phyloP scores from a whole-genome alignment of 75 land plant genomes.

The Sequoiadendron giganteum region DNA sequence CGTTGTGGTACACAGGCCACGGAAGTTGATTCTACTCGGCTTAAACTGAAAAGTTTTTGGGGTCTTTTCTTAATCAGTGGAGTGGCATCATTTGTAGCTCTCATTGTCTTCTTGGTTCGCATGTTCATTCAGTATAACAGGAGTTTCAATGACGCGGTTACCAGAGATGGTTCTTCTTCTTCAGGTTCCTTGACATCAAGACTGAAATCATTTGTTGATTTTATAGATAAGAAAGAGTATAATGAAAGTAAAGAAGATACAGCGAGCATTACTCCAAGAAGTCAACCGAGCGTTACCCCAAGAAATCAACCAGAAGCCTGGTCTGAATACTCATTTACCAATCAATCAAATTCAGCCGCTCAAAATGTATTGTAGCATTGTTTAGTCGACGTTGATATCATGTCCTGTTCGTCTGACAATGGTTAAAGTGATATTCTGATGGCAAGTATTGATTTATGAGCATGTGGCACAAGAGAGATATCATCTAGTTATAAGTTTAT shows the following conservation, averaged over 20 bases:
- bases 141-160: neutral
- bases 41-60: slow-evolving; percentile 63
- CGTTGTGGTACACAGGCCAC: slow-evolving; percentile 23
- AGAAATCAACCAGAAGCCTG: neutral
- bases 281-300: neutral
- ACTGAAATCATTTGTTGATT: neutral
- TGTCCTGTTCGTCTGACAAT: neutral
- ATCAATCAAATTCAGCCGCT: neutral
- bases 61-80: slow-evolving; percentile 76
- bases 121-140: slow-evolving; percentile 14
- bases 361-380: neutral
- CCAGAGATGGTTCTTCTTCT: neutral
- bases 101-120: slow-evolving; percentile 39
- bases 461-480: neutral
- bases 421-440: neutral
- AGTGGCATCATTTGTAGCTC: slow-evolving; percentile 55
- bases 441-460: neutral
- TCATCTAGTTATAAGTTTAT: neutral
- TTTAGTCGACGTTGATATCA: neutral
- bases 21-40: slow-evolving; percentile 15
- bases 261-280: neutral
- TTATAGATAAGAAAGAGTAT: slow-evolving; percentile 5
- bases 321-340: neutral
- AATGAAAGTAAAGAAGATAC: neutral
- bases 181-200: neutral